phyloP scores from a whole-genome alignment of 306 rosid genomes.

The Medicago lupulina region DNA sequence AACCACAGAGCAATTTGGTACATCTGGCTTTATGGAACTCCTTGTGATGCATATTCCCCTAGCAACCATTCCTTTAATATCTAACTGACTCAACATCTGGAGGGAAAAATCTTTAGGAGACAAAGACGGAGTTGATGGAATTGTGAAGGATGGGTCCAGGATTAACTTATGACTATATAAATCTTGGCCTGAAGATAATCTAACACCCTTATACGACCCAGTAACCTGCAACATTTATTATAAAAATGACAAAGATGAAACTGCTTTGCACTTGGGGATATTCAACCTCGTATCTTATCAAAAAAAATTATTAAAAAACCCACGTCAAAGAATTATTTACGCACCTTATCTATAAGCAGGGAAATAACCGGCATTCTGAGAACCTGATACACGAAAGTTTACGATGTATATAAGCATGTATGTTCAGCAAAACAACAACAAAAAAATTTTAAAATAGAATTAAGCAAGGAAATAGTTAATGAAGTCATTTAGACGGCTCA shows the following conservation, averaged over 20 bases:
- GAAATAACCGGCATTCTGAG: conserved; percentile 83
- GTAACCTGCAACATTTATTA: conserved; percentile 56
- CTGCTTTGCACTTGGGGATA: conserved; percentile 32
- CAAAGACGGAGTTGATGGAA: conserved; percentile 49
- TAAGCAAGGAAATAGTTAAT: conserved; percentile 15
- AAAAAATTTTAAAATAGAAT: background rate
- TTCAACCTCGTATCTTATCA: conserved; percentile 33
- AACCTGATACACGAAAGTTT: conserved; percentile 63
- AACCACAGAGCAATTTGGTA: conserved; percentile 67
- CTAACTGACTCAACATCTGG: conserved; percentile 54
- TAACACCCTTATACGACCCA: conserved; percentile 79
- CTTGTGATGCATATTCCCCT: conserved; percentile 89
- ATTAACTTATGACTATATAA: conserved; percentile 72
- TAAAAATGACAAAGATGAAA: conserved; percentile 42
- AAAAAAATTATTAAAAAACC: conserved; percentile 24
- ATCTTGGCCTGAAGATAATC: conserved; percentile 88
- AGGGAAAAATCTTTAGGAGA: conserved; percentile 47
- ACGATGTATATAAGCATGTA: conserved; percentile 40
- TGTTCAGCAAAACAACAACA: conserved; percentile 29
- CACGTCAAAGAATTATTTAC: conserved; percentile 18
- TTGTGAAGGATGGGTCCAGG: conserved; percentile 73
- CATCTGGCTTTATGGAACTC: conserved; percentile 68
- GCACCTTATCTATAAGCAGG: conserved; percentile 81
- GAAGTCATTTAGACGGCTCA: conserved; percentile 14
- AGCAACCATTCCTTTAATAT: conserved; percentile 67